Base-by-base conservation (phyloP, 2,329 filamentous ascomycete genomes). In the Calonectria leucothoes region DNA sequence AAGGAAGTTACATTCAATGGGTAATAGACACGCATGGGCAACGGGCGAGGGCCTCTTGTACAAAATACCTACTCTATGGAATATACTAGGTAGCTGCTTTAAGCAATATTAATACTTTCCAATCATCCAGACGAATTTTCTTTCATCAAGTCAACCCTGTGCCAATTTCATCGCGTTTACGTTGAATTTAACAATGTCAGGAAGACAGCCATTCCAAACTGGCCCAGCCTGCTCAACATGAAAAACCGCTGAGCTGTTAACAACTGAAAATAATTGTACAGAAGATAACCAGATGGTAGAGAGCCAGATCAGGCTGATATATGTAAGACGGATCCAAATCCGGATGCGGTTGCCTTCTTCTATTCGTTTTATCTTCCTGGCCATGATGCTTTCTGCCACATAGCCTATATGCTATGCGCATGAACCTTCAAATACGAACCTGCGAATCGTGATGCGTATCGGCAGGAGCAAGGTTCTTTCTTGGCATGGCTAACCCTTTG, bases 21-120 rank as follows among this genome's bases (percentile, higher is more conserved):
- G 52, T 59, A 33, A 70, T 76, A 72, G 64, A 76, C 49, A 48
- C 59, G 25, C 29, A 35, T 31, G 55, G 55, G 55, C 27, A 67
- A 29, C 48, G 68, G 71, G 23, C 37, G 42, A 27, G 14, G 23
- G 35, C 12, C 25, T 39, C 57, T 72, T 71, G 66, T 66, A 75
- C 66, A 71, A 59, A 68, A 71, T 64, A 64, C 66, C 57, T 48
- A 64, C 39, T 52, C 57, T 39, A 64, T 72, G 59, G 64, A 59
- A 72, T 42, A 73, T 67, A 35, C 33, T 35, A 55, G 29, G 48
- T 66, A 72, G 39, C 48, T 42, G 45, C 12, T 23, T 52, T 59
- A 66, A 35, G 37, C 39, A 29, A 63, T 48, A 69, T 27, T 59
- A 63, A 52, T 70, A 71, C 49, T 63, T 31, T 31, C 25, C 49